phyloP scores from a whole-genome alignment of 75 land plant genomes.

The Cunninghamia lanceolata region DNA sequence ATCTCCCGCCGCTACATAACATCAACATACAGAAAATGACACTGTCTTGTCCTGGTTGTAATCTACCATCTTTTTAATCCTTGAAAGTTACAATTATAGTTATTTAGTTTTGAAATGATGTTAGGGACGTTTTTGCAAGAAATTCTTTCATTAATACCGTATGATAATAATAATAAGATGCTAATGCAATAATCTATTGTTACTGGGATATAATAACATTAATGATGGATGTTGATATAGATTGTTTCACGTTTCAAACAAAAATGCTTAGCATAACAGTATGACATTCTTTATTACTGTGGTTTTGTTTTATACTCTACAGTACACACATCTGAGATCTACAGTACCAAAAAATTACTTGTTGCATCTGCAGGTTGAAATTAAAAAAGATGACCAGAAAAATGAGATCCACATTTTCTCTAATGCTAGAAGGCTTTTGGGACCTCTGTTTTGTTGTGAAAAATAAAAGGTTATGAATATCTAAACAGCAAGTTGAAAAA shows the following conservation, averaged over 20 bases:
- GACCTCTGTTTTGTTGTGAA: slow-evolving; percentile 78
- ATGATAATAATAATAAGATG: not conserved
- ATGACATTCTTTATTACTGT: not conserved
- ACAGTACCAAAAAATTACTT: not conserved
- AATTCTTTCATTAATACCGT: not conserved
- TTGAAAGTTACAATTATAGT: not conserved
- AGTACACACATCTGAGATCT: not conserved
- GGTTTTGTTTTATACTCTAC: not conserved
- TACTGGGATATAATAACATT: not conserved
- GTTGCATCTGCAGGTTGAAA: slow-evolving; percentile 56
- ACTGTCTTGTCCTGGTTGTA: too few relatives aligned
- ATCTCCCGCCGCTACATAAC: too few relatives aligned
- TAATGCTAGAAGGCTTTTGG: slow-evolving; percentile 83
- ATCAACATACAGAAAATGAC: too few relatives aligned
- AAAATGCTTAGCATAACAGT: not conserved
- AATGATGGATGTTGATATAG: not conserved
- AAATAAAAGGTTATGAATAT: slow-evolving; percentile 24
- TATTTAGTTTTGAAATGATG: not conserved
- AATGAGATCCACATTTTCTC: slow-evolving; percentile 68
- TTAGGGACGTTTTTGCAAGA: not conserved
- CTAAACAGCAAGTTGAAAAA: slow-evolving; percentile 24
- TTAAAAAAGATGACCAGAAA: slow-evolving; percentile 49
- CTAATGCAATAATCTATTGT: not conserved
- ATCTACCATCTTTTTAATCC: not conserved
- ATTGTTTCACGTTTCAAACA: not conserved